A percentile compares a stretch with the other conserved stretches of the same genome.
phyloP scores from a whole-genome alignment of 1,139 yeast genomes.

The Lodderomyces jiufengensis region DNA sequence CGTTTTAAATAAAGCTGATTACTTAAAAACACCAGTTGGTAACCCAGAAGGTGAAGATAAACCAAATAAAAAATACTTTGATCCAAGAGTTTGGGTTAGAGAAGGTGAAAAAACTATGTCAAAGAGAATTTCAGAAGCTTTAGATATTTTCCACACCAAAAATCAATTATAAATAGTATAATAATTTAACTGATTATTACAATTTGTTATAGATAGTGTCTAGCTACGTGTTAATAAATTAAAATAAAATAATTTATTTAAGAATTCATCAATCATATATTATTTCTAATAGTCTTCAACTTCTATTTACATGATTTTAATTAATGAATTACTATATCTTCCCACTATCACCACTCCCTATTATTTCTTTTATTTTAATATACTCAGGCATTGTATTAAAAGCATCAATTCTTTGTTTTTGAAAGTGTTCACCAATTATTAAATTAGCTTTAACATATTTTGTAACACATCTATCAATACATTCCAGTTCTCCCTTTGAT shows the following conservation, averaged over 20 bases:
- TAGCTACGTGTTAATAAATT: too few relatives aligned
- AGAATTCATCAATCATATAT: too few relatives aligned
- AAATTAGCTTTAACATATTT: conserved; percentile 68
- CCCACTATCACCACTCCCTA: conserved; percentile 1
- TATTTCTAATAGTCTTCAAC: too few relatives aligned
- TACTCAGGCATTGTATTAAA: conserved; percentile 39
- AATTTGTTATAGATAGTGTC: too few relatives aligned
- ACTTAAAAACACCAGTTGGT: conserved; percentile 84
- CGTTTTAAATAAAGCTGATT: conserved; percentile 93
- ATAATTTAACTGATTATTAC: not conserved
- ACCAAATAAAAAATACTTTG: conserved; percentile 99
- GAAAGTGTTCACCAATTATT: conserved; percentile 50
- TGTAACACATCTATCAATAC: conserved; percentile 74
- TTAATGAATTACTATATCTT: not conserved
- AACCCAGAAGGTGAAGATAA: conserved; percentile 99
- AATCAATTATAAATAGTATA: conserved; percentile 47
- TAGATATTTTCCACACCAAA: conserved; percentile 81
- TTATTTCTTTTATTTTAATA: conserved; percentile 20
- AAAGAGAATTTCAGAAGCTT: conserved; percentile 78
- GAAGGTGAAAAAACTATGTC: conserved; percentile 99
- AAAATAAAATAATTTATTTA: too few relatives aligned
- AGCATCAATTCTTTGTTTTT: conserved; percentile 29
- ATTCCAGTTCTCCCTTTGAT: conserved; percentile 70
- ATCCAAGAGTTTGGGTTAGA: conserved; percentile 99
- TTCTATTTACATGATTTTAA: not conserved